These are phyloP conservation scores for Russula sp. DNA, from an alignment of 768 basidiomycete species.

Conservation along the genomic window DNA sequence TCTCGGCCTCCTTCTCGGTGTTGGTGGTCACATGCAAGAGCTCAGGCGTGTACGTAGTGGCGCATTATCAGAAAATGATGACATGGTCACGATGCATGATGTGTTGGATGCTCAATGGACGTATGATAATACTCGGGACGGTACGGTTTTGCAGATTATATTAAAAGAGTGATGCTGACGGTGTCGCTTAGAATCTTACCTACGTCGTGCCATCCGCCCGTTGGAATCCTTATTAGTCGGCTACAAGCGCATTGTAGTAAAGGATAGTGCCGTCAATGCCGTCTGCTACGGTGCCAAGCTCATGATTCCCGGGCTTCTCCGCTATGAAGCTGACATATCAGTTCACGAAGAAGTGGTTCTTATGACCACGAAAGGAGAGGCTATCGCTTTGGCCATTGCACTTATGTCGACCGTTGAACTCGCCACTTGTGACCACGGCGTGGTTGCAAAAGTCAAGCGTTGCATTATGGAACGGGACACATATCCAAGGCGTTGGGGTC, in stretches of 20 bases:
- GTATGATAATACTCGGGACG: constrained; percentile 96
- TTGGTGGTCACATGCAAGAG: constrained; percentile 99
- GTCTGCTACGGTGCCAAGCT: constrained; percentile 99
- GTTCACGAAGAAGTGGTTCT: constrained; percentile 94
- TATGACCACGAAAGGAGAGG: constrained; percentile 99
- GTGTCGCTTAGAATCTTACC: constrained; percentile 76
- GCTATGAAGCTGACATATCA: constrained; percentile 94
- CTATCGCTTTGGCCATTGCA: constrained; percentile 89
- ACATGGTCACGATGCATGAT: constrained; percentile 99
- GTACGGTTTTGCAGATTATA: constrained; percentile 41
- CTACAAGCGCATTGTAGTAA: constrained; percentile 98
- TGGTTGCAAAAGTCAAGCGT: constrained; percentile 98
- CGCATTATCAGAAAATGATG: constrained; percentile 96
- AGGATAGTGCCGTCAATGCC: constrained; percentile 98
- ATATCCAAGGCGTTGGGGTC: constrained; percentile 96
- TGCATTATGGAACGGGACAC: constrained; percentile 99
- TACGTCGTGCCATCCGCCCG: constrained; percentile 91
- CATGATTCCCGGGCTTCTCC: constrained; percentile 97
- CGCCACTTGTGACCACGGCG: constrained; percentile 96
- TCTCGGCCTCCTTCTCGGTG: constrained; percentile 88
- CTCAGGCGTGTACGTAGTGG: constrained; percentile 91
- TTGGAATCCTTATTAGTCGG: constrained; percentile 91
- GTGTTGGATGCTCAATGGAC: constrained; percentile 98
- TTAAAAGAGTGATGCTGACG: constrained; percentile 21
- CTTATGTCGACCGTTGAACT: constrained; percentile 99